phyloP scores from a whole-genome alignment of 2,329 filamentous ascomycete genomes.

The Fusarium torulosum region DNA sequence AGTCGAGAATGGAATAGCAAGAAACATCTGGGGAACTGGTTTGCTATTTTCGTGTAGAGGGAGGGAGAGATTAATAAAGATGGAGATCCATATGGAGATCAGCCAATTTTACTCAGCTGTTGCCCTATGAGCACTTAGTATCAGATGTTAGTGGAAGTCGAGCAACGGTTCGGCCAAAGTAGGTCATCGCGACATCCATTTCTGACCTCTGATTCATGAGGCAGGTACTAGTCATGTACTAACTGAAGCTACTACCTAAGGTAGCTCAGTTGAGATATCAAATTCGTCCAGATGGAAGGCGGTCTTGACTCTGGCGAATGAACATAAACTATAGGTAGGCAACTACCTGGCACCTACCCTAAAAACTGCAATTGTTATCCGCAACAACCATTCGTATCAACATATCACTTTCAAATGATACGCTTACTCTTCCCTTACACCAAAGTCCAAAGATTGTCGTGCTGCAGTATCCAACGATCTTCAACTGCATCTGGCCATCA shows the following conservation, averaged over 20 bases:
- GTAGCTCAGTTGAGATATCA: neutral
- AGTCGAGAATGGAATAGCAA: slow-evolving; percentile 22
- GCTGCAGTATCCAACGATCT: slow-evolving; percentile 25
- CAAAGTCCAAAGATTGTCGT: slow-evolving; percentile 6
- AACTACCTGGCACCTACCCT: neutral
- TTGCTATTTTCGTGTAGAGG: slow-evolving; percentile 5
- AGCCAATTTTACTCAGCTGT: slow-evolving; percentile 9
- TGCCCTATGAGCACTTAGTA: neutral
- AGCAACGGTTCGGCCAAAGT: neutral
- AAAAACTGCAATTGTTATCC: neutral
- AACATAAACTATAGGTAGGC: neutral
- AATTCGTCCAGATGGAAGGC: slow-evolving; percentile 5
- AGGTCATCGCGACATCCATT: neutral
- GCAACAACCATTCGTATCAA: neutral
- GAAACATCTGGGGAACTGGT: slow-evolving; percentile 36
- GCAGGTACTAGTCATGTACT: neutral
- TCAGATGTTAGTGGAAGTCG: slow-evolving; percentile 1
- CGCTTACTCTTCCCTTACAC: slow-evolving; percentile 4
- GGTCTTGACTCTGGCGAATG: neutral
- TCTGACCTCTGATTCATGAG: slow-evolving; percentile 11
- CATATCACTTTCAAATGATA: neutral
- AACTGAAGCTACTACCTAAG: neutral
- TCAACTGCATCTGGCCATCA: neutral
- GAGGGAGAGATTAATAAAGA: slow-evolving; percentile 25
- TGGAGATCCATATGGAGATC: slow-evolving; percentile 13